Evolutionary conservation across 192 early-diverging fungal genomes (phyloP), one percentile per base, ranked within the genome.

Genomic region (Allomyces macrogynus): DNA sequence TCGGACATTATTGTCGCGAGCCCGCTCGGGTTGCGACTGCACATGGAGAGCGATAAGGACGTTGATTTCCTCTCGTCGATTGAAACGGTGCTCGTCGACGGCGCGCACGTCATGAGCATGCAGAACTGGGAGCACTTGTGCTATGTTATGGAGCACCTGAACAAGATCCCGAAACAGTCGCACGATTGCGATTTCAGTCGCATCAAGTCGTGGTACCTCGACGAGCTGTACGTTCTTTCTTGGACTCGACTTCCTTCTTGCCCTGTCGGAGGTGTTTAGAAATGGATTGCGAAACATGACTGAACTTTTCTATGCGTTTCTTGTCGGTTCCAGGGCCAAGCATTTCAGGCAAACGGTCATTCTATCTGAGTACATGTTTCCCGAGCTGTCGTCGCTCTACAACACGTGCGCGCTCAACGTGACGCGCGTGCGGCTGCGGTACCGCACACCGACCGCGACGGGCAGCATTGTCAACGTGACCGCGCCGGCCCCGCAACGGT

Each of bases 41-140:
- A 88, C 3, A 89, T 94, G 63, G 94, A 90, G 14, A 10, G 26
- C 24, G 61, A 70, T 7, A 20, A 81, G 40, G 94, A 97, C 63
- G 91, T 82, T 72, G 96, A 99, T 73, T 97, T 87, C 72, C 73
- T 99, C 49, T 88, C 92, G 10, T 93, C 91, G 0, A 88, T 99
- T 54, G 93, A 99, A 66, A 66, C 96, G 24, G 74, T 93, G 1
- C 84, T 99, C 63, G 67, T 94, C 14, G 93, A 97, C 71, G 84
- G 87, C 67, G 80, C 86, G 43, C 87, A 94, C 57, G 77, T 86
- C 60, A 75, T 97, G 66, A 70, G 92, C 67, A 97, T 95, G 93
- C 96, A 99, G 68, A 99, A 97, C 79, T 99, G 93, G 93, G 94
- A 99, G 66, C 93, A 99, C 67, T 95, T 43, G 70, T 80, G 73